A percentile compares a stretch with the other conserved stretches of the same genome.
phyloP scores from a whole-genome alignment of 2,329 filamentous ascomycete species.

The Xylaria sp. region DNA sequence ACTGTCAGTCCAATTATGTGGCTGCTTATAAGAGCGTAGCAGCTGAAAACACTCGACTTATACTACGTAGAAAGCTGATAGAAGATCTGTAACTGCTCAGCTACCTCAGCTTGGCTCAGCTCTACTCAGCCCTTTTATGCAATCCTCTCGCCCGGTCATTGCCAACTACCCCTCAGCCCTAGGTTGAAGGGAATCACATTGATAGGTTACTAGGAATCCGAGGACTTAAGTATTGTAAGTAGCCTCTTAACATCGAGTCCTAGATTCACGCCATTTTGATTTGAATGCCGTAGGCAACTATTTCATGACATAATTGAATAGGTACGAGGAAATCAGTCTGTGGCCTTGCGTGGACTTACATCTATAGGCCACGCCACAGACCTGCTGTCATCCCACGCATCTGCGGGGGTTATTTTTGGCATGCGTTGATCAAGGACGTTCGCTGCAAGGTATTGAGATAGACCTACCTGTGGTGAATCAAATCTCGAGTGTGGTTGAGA shows the following conservation, averaged over 20 bases:
- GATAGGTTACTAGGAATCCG: background rate
- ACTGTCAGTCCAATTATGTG: background rate
- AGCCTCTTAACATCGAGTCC: background rate
- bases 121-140: slow-evolving; percentile 10
- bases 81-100: slow-evolving; percentile 20
- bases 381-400: background rate
- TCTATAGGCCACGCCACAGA: background rate
- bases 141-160: background rate
- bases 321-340: background rate
- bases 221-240: background rate
- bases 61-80: background rate
- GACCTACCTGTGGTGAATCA: too few relatives aligned
- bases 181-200: background rate
- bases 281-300: background rate
- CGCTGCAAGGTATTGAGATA: background rate
- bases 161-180: slow-evolving; percentile 5
- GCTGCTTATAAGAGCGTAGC: background rate
- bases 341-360: background rate
- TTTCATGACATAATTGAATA: background rate
- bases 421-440: background rate
- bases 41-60: too few relatives aligned
- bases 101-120: slow-evolving; percentile 29
- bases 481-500: too few relatives aligned
- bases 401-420: background rate
- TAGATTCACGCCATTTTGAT: background rate